phyloP scores from a whole-genome alignment of 2,329 filamentous ascomycete genomes.

The Metarhizium album region DNA sequence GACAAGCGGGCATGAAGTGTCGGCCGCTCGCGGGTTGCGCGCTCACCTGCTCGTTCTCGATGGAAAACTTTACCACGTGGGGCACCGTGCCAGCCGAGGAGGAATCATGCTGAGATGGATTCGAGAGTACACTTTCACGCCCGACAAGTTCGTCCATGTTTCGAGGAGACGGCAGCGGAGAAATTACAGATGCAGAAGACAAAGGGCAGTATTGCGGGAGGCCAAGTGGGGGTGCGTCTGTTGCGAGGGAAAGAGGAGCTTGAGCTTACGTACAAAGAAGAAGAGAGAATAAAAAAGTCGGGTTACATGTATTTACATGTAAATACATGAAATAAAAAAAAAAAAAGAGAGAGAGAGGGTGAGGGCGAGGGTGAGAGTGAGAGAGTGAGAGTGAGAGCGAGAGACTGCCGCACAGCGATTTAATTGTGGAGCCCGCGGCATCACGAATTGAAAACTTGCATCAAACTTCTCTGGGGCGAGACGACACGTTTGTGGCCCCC shows the following conservation, averaged over 20 bases:
- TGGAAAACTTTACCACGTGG: conserved; percentile 31
- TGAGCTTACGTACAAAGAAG: no score
- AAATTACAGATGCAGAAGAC: no score
- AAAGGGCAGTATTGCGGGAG: neutral
- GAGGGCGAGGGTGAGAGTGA: neutral
- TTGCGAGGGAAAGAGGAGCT: no score
- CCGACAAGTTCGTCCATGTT: neutral
- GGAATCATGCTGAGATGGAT: neutral
- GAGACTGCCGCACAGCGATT: neutral
- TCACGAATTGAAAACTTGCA: no score
- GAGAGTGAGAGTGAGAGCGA: neutral
- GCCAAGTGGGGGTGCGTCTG: neutral
- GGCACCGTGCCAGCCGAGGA: conserved; percentile 7
- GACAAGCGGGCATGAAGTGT: neutral
- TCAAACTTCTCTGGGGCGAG: no score
- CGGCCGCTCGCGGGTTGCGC: neutral
- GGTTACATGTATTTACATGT: no score
- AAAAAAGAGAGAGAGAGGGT: no score
- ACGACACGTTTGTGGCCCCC: no score
- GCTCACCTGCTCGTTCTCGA: conserved; percentile 45
- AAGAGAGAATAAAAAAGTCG: no score
- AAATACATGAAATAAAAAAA: no score
- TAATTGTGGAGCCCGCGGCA: neutral
- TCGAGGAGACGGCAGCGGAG: no score
- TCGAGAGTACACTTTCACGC: neutral